Conservation (phyloP, 192 early-diverging fungal genomes). For the Backusella tuberculispora region DNA sequence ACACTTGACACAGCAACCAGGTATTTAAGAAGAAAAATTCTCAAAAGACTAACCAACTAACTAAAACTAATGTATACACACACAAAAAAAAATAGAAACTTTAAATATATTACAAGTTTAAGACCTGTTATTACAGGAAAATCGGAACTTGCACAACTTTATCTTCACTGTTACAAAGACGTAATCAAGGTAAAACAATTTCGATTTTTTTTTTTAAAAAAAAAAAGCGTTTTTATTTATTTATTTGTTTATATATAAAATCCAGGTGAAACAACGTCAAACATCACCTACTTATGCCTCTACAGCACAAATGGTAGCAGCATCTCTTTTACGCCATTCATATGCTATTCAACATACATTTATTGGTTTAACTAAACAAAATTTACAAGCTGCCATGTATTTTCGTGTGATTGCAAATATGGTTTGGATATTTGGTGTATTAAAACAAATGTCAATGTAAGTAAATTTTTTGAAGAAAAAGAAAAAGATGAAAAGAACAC, state of each 20-base stretch:
- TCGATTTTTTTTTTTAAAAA: not conserved
- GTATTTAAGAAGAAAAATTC: conserved; percentile 17
- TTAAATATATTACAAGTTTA: conserved; percentile 49
- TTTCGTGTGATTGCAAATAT: conserved; percentile 56
- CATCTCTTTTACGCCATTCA: conserved; percentile 46
- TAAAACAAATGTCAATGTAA: conserved; percentile 45
- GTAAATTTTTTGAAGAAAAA: not conserved
- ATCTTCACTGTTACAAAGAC: conserved; percentile 53
- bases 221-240: not conserved
- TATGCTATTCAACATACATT: conserved; percentile 57
- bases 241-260: not conserved
- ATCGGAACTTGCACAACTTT: conserved; percentile 54
- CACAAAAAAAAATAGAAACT: conserved; percentile 30
- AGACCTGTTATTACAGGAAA: conserved; percentile 41
- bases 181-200: conserved; percentile 32
- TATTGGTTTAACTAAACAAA: conserved; percentile 45
- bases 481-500: too few relatives aligned
- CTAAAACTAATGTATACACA: not conserved
- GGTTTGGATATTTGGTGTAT: conserved; percentile 55
- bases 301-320: conserved; percentile 43
- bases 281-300: conserved; percentile 40
- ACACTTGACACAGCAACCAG: conserved; percentile 31
- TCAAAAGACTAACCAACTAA: not conserved
- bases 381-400: conserved; percentile 46
- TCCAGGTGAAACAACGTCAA: conserved; percentile 42